Conservation (phyloP, 352 stramenopile species). For the Globisporangium megalacanthum region DNA sequence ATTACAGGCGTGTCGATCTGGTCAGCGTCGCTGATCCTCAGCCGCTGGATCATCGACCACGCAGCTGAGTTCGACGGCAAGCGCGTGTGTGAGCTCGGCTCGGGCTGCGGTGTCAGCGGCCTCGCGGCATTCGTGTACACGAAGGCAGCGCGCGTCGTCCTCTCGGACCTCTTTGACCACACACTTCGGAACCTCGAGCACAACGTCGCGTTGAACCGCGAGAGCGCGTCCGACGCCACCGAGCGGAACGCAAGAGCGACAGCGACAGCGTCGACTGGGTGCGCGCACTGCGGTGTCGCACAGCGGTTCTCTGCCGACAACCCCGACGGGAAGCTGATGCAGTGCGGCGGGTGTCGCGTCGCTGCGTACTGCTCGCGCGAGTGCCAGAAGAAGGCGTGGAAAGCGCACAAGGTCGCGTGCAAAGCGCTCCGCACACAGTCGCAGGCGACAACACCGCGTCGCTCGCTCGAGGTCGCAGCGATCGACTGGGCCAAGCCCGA, state of each 20-base stretch:
- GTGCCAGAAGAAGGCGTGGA: slow-evolving; percentile 86
- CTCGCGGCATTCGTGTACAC: slow-evolving; percentile 77
- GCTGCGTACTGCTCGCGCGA: slow-evolving; percentile 82
- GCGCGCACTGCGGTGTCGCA: slow-evolving; percentile 57
- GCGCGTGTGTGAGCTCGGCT: slow-evolving; percentile 76
- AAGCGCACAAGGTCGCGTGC: slow-evolving; percentile 78
- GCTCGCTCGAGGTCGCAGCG: slow-evolving; percentile 49
- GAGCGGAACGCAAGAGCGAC: slow-evolving; percentile 28
- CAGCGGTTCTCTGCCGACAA: slow-evolving; percentile 80
- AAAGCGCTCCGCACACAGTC: slow-evolving; percentile 41
- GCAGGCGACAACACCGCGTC: slow-evolving; percentile 16
- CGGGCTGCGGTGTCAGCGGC: slow-evolving; percentile 79
- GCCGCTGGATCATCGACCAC: slow-evolving; percentile 78
- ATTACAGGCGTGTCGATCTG: slow-evolving; percentile 87
- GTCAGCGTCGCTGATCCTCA: slow-evolving; percentile 83
- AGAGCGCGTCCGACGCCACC: neutral
- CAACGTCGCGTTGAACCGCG: slow-evolving; percentile 72
- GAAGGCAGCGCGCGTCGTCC: slow-evolving; percentile 58
- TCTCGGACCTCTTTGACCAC: slow-evolving; percentile 83
- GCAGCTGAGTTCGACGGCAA: slow-evolving; percentile 58
- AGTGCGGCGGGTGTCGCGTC: slow-evolving; percentile 64
- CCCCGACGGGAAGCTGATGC: slow-evolving; percentile 84
- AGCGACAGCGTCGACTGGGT: slow-evolving; percentile 37
- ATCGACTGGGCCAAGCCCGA: slow-evolving; percentile 80
- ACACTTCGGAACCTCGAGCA: slow-evolving; percentile 79